Evolutionary conservation across 2,329 filamentous ascomycete species (phyloP), one percentile per base, ranked within the genome.

Genomic region (Stenocarpella maydis): DNA sequence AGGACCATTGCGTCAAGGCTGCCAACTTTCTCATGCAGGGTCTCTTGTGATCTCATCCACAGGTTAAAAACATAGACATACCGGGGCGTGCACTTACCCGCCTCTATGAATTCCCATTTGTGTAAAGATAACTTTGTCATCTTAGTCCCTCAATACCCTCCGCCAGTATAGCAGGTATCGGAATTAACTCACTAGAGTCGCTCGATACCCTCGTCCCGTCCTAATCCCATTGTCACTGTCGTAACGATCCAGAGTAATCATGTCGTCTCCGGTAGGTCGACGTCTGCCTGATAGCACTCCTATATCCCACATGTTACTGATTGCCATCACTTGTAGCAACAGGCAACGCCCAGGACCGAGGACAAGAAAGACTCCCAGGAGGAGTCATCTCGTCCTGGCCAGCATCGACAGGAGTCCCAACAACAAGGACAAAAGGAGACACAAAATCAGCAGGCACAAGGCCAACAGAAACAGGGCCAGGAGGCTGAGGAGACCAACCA

Each of bases 1-100:
- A 65, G 28, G 37, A 67, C 19, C 50, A 70, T 71, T 71, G 70
- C 70, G 70, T 71, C 70, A 71, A 71, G 49, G 52, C 63, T 71
- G 70, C 70, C 70, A 71, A 71, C 63, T 71, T 69, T 69, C 52
- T 67, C 53, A 69, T 63, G 69, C 49, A 69, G 55, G 63, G 67
- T 66, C 61, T 64, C 61, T 52, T 24, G 34, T 64, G 67, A 61
- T 34, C 15, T 34, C 21, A 67, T 58, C 43, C 37, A 24, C 19
- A 19, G 41, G 52, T 69, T 71, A 69, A 69, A 69, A 71, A 68
- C 50, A 65, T 67, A 71, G 67, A 65, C 64, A 60, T 43, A 69
- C 63, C 64, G 65, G 67, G 54, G 52, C 68, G 63, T 58, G 54
- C 67, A 41, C 58, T 68, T 64, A 5, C 60, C 63, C 52, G n/a